A percentile compares a stretch with the other conserved stretches of the same genome.
These are phyloP conservation scores for Endothia cerciana DNA, from an alignment of 2,329 filamentous ascomycete species.

Conservation along the genomic window DNA sequence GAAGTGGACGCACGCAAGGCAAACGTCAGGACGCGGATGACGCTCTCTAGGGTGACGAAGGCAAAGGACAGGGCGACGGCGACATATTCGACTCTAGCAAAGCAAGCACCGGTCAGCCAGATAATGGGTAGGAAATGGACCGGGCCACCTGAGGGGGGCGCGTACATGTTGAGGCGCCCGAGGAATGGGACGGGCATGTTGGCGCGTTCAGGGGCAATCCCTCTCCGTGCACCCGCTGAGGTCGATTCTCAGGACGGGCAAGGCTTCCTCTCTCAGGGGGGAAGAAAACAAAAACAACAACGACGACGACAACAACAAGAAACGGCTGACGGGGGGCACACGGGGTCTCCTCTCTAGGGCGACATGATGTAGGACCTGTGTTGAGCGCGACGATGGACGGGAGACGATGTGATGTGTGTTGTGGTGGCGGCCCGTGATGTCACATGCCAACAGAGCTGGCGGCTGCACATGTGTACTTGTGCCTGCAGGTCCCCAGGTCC, in stretches of 20 bases:
- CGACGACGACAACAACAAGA: too few species aligned
- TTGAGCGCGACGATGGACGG: background rate
- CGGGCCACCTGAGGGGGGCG: slow-evolving; percentile 28
- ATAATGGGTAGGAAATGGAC: background rate
- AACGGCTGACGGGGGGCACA: too few species aligned
- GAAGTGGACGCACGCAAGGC: slow-evolving; percentile 70
- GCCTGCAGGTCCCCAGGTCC: slow-evolving; percentile 3
- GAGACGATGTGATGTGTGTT: background rate
- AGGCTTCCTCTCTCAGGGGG: too few species aligned
- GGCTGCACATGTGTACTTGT: background rate
- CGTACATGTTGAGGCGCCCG: slow-evolving; percentile 56
- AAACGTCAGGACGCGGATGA: slow-evolving; percentile 85
- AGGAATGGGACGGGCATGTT: slow-evolving; percentile 58
- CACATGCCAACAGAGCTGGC: slow-evolving; percentile 4
- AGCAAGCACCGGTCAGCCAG: slow-evolving; percentile 12
- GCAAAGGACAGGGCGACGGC: slow-evolving; percentile 83
- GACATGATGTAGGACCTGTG: slow-evolving; percentile 16
- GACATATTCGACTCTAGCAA: slow-evolving; percentile 76
- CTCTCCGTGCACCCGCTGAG: background rate
- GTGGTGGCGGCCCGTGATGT: slow-evolving; percentile 5
- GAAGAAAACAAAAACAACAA: too few species aligned
- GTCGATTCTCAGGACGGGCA: slow-evolving; percentile 2
- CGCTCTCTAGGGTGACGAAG: slow-evolving; percentile 78
- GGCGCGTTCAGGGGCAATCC: slow-evolving; percentile 2
- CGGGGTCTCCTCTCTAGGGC: background rate